These are phyloP conservation scores for Terfezia claveryi DNA, from an alignment of 495 filamentous ascomycete species.

Conservation along the genomic window DNA sequence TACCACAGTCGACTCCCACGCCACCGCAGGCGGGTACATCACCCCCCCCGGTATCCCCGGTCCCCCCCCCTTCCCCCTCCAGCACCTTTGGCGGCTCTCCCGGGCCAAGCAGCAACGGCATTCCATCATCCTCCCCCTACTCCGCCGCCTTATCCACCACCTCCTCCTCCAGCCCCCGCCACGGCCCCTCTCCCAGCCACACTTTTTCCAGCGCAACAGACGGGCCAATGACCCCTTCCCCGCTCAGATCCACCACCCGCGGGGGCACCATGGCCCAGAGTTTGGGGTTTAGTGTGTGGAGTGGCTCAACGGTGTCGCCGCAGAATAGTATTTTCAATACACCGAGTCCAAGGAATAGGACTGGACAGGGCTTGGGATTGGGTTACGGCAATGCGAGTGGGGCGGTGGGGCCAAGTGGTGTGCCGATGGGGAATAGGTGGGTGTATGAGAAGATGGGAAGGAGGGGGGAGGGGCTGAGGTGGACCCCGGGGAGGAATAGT, in stretches of 20 bases:
- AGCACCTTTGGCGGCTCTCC: conserved; percentile 58
- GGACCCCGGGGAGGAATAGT: conserved; percentile 1
- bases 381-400: conserved; percentile 20
- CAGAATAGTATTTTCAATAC: conserved; percentile 20
- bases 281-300: background rate
- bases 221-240: background rate
- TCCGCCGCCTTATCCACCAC: conserved; percentile 4
- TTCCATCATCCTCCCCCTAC: conserved; percentile 25
- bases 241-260: background rate
- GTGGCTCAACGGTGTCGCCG: conserved; percentile 20
- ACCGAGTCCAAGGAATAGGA: conserved; percentile 30
- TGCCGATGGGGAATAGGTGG: conserved; percentile 73
- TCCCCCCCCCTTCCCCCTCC: conserved; percentile 49
- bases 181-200: too few species aligned
- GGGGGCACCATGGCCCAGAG: background rate
- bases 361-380: conserved; percentile 30
- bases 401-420: conserved; percentile 24
- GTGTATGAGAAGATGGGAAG: conserved; percentile 47
- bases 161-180: background rate
- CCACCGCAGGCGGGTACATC: too few species aligned
- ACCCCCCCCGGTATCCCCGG: conserved; percentile 28
- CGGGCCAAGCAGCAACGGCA: conserved; percentile 25
- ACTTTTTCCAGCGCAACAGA: background rate
- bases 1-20: too few species aligned
- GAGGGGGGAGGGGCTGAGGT: conserved; percentile 6